A percentile compares a stretch with the other conserved stretches of the same genome.
Evolutionary conservation across 2,329 filamentous ascomycete species (phyloP).

Genomic region (Hypoxylon sp.): DNA sequence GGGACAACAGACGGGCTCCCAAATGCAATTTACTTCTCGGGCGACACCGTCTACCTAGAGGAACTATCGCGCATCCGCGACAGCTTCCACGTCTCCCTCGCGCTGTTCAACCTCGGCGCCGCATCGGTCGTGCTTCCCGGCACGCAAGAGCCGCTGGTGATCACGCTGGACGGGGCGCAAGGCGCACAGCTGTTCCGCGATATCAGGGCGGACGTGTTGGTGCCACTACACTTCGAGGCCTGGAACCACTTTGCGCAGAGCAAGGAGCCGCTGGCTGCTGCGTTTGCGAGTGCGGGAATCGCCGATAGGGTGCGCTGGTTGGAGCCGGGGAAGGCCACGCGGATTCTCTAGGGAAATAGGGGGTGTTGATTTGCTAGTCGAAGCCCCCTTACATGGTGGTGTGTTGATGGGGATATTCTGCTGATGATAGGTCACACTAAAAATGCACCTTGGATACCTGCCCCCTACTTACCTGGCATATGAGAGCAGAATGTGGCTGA

Average conservation of each 20-base stretch:
- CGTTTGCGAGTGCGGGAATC: conserved; percentile 56
- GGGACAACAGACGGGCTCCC: conserved; percentile 57
- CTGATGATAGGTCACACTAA: not conserved
- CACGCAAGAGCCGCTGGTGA: conserved; percentile 52
- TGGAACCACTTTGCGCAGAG: conserved; percentile 63
- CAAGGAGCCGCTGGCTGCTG: conserved; percentile 50
- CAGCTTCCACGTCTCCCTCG: conserved; percentile 57
- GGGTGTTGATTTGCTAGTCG: not conserved
- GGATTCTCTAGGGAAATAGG: conserved; percentile 13
- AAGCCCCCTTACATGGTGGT: not conserved
- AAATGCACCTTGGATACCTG: not conserved
- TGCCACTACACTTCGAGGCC: conserved; percentile 64
- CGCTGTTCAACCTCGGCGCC: conserved; percentile 61
- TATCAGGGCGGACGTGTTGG: conserved; percentile 59
- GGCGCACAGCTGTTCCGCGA: conserved; percentile 58
- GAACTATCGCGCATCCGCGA: conserved; percentile 57
- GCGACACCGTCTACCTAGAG: conserved; percentile 64
- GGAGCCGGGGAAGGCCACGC: conserved; percentile 45
- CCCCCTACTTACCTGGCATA: not conserved
- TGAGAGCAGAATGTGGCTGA: not conserved
- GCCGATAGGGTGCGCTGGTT: conserved; percentile 57
- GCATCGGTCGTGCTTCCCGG: conserved; percentile 49
- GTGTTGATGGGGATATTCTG: not conserved
- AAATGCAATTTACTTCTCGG: conserved; percentile 65
- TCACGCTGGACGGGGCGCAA: conserved; percentile 63